Evolutionary conservation across 23 red algal species (phyloP).

Genomic region (Cyanidiococcus yangmingshanensis): DNA sequence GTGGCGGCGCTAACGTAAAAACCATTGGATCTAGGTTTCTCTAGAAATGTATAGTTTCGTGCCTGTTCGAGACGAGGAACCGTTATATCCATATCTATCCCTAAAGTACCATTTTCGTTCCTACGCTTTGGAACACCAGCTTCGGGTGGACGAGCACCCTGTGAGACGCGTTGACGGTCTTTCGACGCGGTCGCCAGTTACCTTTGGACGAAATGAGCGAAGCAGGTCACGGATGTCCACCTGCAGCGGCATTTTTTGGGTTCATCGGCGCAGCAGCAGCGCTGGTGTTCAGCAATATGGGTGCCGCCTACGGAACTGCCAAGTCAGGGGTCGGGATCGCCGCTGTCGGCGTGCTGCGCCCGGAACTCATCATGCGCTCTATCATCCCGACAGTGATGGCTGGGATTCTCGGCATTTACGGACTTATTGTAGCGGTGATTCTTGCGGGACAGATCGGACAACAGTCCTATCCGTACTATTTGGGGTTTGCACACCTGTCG

Average conservation of each 20-base stretch:
- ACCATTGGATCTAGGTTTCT: too few species aligned
- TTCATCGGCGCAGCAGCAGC: conserved; percentile 89
- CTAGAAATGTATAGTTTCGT: too few species aligned
- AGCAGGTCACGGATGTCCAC: conserved; percentile 26
- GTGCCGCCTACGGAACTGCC: conserved; percentile 96
- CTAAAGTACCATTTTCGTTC: too few species aligned
- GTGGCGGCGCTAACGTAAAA: too few species aligned
- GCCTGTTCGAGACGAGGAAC: too few species aligned
- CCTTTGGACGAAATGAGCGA: too few species aligned
- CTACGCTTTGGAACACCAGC: too few species aligned
- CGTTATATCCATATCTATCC: too few species aligned
- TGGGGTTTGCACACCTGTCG: conserved; percentile 94
- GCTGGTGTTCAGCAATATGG: conserved; percentile 94
- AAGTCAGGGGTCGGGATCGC: conserved; percentile 92
- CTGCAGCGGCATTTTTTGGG: conserved; percentile 88
- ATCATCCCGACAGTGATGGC: conserved; percentile 99
- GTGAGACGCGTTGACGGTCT: too few species aligned
- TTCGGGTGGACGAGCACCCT: too few species aligned
- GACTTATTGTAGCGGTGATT: conserved; percentile 97
- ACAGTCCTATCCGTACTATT: conserved; percentile 77
- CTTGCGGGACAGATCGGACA: conserved; percentile 64
- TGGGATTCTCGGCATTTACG: conserved; percentile 94
- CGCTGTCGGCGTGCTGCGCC: conserved; percentile 95
- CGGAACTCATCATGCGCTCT: conserved; percentile 95
- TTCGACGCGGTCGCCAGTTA: too few species aligned